Base-by-base conservation (phyloP, 1,284 basidiomycete species). In the Blastosporella zonata region DNA sequence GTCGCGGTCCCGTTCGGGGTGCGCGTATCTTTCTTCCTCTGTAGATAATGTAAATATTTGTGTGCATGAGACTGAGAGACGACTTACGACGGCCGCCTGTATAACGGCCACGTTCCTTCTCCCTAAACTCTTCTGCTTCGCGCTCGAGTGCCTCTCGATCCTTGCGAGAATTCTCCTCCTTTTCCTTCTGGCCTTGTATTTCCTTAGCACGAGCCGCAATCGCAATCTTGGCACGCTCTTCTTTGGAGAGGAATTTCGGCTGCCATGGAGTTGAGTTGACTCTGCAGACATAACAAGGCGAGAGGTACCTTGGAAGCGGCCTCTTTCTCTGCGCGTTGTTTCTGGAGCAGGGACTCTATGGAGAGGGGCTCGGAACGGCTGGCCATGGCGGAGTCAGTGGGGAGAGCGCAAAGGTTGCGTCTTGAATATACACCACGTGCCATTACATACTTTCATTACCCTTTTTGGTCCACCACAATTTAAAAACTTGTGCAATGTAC, bases 201-300 rank as follows among this genome's bases (percentile, higher is more conserved):
- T 91, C 92, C 54, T 82, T 79, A 43, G 82, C 77, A n/a, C 93
- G 84, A 61, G 91, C 88, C 29, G 85, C 83, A 55, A 96, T 88
- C 1, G 93, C 94, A 31, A 95, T 70, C 60, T 83, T 82, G n/a
- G 90, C 90, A 38, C 93, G 82, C 62, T 94, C 87, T 58, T 92
- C 90, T 67, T 88, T 95, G 2, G 88, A 82, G 15, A 96, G 74
- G 72, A 96, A 96, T 66, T 82, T 93, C 27, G 92, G 92, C 91
- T 94, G 66, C n/a, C 21, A 27, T 40, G 5, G 29, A 37, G 15
- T 41, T 12, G 20, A 22, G 12, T 35, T 42, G 6, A 4, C 1
- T 2, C 23, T 9, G 3, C 10, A 6, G 5, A 36, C 5, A 27
- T 13, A 6, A 27, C 31, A 25, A 10, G 6, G n/a, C 6, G 18